Conservation (phyloP, 768 basidiomycete genomes). For the Panaeolus cyanescens region DNA sequence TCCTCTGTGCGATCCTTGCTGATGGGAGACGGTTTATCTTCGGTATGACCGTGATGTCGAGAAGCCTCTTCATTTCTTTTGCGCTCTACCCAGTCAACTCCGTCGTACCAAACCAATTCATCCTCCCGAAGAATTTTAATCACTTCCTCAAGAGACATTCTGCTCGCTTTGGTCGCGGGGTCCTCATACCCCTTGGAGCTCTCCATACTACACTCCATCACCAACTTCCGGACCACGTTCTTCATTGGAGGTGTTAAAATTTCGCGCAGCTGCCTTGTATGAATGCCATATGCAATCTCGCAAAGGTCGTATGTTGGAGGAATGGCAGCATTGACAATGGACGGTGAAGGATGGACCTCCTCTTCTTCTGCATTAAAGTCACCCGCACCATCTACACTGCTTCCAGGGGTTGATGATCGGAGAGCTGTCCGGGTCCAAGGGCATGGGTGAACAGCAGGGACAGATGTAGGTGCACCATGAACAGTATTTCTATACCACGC, state of each 20-base stretch:
- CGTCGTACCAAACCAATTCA: conserved; percentile 72
- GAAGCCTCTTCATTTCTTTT: conserved; percentile 38
- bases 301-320: conserved; percentile 68
- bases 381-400: conserved; percentile 22
- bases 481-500: conserved; percentile 52
- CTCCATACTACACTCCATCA: conserved; percentile 57
- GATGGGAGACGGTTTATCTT: conserved; percentile 23
- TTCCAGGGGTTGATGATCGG: not conserved
- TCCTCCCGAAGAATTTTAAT: conserved; percentile 56
- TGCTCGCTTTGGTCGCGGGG: conserved; percentile 55
- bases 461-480: conserved; percentile 38
- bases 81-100: conserved; percentile 66
- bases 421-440: conserved; percentile 51
- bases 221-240: conserved; percentile 66
- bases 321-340: conserved; percentile 48
- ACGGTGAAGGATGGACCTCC: conserved; percentile 47
- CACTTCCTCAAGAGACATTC: conserved; percentile 66
- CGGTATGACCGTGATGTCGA: conserved; percentile 8
- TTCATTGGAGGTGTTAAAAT: conserved; percentile 67
- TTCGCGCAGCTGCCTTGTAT: conserved; percentile 56
- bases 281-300: conserved; percentile 61
- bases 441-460: conserved; percentile 55
- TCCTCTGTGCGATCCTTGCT: conserved; percentile 40
- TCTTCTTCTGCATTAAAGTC: conserved; percentile 29
- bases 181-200: conserved; percentile 40